Evolutionary conservation across 257 asterid genomes (phyloP), one percentile per base, ranked within the genome.

Genomic region (Jasminum sambac): DNA sequence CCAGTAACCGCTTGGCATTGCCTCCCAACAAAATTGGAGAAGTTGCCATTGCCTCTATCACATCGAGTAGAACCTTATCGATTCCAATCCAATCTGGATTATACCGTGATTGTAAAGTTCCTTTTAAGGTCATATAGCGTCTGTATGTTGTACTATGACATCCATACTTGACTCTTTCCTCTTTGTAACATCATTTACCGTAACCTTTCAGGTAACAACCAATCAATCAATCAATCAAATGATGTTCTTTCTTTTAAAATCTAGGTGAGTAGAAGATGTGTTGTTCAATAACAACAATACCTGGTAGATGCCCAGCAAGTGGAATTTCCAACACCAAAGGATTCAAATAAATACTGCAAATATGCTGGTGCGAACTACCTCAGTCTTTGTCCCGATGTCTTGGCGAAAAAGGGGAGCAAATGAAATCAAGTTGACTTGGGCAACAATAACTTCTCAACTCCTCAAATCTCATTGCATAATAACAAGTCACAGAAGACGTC

Each of bases 271-370:
- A 4, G 1, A 30, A 30, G 36, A 30, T 30, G 4, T 30, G 36
- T 30, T 30, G 5, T 50, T 25, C 44, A 43, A 3, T n/a, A 76
- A 34, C 61, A 64, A 19, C 41, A 9, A 70, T 85, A 90, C 96
- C 95, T 90, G 95, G 82, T 88, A 88, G 76, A 90, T 90, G 74
- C 96, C 96, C 72, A 85, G 84, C 91, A 84, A 67, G 95, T 86
- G 52, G 95, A 91, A 76, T 91, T 77, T 66, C 93, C 90, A 64
- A 85, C 65, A 46, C 64, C 68, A 8, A 86, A 58, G 2, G 96
- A 86, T 42, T 88, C 86, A 7, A 87, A 75, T 63, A 90, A 69
- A 79, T 90, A 86, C 83, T 84, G 85, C 83, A 90, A 90, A 69
- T 90, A 90, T 67, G 84, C 72, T 38, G 87, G 83, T 1, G 91